phyloP scores from a whole-genome alignment of 352 stramenopile species.

The Globisporangium emineosum region DNA sequence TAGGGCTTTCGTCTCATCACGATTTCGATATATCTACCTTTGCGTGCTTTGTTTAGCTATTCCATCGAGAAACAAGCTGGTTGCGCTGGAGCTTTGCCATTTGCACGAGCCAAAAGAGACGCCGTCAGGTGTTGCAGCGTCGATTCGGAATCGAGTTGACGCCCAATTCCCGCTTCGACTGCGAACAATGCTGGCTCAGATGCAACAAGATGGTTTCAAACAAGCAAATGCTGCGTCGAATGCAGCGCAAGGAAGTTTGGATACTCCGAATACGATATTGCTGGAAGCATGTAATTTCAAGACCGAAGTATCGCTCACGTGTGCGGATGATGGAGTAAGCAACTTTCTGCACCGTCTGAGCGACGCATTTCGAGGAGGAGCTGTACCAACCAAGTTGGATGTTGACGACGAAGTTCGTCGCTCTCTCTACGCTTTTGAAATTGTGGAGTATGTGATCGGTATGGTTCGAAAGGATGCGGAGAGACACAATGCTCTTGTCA shows the following conservation, averaged over 20 bases:
- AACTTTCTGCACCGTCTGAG: conserved; percentile 61
- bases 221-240: background rate
- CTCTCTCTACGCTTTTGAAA: conserved; percentile 25
- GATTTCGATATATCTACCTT: background rate
- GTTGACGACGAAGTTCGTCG: conserved; percentile 22
- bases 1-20: background rate
- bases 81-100: conserved; percentile 70
- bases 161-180: conserved; percentile 36
- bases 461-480: conserved; percentile 35
- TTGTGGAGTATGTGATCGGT: conserved; percentile 41
- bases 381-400: conserved; percentile 22
- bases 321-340: conserved; percentile 39
- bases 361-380: conserved; percentile 61
- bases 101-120: conserved; percentile 45
- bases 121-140: conserved; percentile 24
- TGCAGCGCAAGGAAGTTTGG: background rate
- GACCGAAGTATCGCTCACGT: conserved; percentile 34
- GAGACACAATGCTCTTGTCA: conserved; percentile 37
- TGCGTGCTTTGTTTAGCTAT: conserved; percentile 25
- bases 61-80: conserved; percentile 58
- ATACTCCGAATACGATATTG: conserved; percentile 32
- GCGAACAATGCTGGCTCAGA: conserved; percentile 27
- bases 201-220: conserved; percentile 10
- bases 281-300: conserved; percentile 52
- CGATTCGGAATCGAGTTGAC: conserved; percentile 47